Evolutionary conservation across 2,329 filamentous ascomycete species (phyloP), one percentile per base, ranked within the genome.

Genomic region (Cladosporium sp.): DNA sequence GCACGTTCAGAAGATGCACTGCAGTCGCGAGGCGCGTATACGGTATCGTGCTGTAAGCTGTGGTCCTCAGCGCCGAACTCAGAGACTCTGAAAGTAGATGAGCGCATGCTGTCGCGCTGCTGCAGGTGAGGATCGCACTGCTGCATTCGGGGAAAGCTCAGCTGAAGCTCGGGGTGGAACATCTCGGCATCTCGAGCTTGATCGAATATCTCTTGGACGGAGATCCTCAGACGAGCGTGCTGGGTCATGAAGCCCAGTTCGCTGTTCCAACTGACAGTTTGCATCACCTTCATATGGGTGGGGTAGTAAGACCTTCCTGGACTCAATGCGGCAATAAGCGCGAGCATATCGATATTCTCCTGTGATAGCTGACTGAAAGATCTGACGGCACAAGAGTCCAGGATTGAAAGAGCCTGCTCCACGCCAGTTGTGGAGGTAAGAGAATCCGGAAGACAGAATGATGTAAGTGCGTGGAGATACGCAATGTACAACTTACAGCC

Each of bases 371-470:
- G 68, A 1, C 64, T 63, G 51, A 75, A 76, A 0, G 74, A 73
- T 11, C 66, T 58, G 0, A 69, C 63, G 25, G 67, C 69, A 5
- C 67, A 68, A 0, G 70, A 70, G 0, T 56, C 39, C 6, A 76
- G 66, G 1, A 72, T 71, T 1, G 30, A 21, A 2, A 76, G 58
- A 2, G 74, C 69, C 72, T 89, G 87, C 70, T 91, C 88, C 0
- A 81, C 83, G 0, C 89, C 89, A 0, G 86, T 90, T 0, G 82
- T 79, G 0, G 80, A 76, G 0, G 87, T 90, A 0, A 91, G 78
- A 0, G 79, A 75, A 70, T 91, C 89, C 0, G 85, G 82, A 0
- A 90, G 39, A 0, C 82, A 70, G 34, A 83, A 85, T 0, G 88
- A 88, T 0, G 88, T 91, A 5, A 82, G 75, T 0, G 88, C 88